Conservation (phyloP, 768 basidiomycete genomes). For the Serpula lacrymans region DNA sequence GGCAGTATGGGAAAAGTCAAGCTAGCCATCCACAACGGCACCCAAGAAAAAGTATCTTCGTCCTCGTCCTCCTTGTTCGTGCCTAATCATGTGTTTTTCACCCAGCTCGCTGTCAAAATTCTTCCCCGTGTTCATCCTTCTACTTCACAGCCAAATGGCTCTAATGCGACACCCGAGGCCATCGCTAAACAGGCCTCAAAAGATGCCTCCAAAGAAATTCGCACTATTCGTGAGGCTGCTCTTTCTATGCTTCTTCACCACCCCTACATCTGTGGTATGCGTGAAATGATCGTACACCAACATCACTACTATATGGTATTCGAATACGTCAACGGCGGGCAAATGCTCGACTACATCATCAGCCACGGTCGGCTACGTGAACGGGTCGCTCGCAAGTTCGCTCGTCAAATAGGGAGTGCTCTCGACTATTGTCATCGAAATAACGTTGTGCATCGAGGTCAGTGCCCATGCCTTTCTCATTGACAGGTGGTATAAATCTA, state of each 20-base stretch:
- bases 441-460: constrained; percentile 93
- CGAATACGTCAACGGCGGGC: constrained; percentile 98
- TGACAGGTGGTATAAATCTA: constrained; percentile 4
- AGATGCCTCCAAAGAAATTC: constrained; percentile 95
- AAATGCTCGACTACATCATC: constrained; percentile 99
- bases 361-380: constrained; percentile 94
- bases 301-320: constrained; percentile 99
- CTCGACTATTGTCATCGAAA: constrained; percentile 97
- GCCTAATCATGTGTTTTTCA: constrained; percentile 7
- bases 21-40: constrained; percentile 83
- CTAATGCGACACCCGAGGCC: constrained; percentile 47
- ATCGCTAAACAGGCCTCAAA: constrained; percentile 76
- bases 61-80: constrained; percentile 9
- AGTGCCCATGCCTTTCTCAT: constrained; percentile 18
- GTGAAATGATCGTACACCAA: constrained; percentile 95
- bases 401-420: constrained; percentile 94
- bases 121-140: constrained; percentile 80
- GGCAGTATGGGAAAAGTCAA: constrained; percentile 99
- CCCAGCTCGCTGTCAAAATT: constrained; percentile 96
- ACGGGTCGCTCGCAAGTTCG: constrained; percentile 95
- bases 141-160: constrained; percentile 45
- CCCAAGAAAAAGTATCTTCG: constrained; percentile 92
- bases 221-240: constrained; percentile 93
- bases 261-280: constrained; percentile 99
- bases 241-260: constrained; percentile 95